Conservation (phyloP, 257 asterid species). For the Solanum clarkiae region DNA sequence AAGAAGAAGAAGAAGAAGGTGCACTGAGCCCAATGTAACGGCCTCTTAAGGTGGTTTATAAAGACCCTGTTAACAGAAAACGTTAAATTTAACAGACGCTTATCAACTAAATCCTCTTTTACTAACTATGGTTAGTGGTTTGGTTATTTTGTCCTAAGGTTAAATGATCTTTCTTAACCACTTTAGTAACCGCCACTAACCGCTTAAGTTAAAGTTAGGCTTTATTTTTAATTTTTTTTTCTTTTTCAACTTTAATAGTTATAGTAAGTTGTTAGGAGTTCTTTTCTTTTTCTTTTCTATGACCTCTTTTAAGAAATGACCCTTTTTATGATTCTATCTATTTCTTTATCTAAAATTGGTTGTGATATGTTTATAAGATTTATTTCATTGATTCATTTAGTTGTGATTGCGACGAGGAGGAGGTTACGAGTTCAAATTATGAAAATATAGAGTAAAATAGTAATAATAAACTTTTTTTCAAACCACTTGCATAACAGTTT, state of each 20-base stretch:
- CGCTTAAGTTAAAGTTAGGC: conserved; percentile 13
- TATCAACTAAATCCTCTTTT: conserved; percentile 11
- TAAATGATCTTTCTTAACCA: background rate
- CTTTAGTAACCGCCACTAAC: conserved; percentile 34
- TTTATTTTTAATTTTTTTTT: background rate
- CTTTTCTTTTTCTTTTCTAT: background rate
- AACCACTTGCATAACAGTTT: no score
- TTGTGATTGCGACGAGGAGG: background rate
- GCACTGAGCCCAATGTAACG: conserved; percentile 54
- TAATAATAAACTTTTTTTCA: no score
- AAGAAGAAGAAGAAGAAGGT: background rate
- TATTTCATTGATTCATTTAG: background rate
- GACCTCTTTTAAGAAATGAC: background rate
- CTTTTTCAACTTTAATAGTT: conserved; percentile 11
- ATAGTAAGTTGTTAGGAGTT: background rate
- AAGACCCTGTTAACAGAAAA: conserved; percentile 24
- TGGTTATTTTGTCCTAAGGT: background rate
- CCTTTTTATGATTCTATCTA: background rate
- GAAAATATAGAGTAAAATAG: no score
- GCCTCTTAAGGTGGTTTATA: conserved; percentile 35
- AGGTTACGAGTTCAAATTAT: no score
- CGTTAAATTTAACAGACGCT: conserved; percentile 52
- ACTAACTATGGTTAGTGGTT: conserved; percentile 16
- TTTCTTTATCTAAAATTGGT: background rate
- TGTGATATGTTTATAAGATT: background rate